These are phyloP conservation scores for Paradendryphiella salina DNA, from an alignment of 2,329 filamentous ascomycete species.

Conservation along the genomic window DNA sequence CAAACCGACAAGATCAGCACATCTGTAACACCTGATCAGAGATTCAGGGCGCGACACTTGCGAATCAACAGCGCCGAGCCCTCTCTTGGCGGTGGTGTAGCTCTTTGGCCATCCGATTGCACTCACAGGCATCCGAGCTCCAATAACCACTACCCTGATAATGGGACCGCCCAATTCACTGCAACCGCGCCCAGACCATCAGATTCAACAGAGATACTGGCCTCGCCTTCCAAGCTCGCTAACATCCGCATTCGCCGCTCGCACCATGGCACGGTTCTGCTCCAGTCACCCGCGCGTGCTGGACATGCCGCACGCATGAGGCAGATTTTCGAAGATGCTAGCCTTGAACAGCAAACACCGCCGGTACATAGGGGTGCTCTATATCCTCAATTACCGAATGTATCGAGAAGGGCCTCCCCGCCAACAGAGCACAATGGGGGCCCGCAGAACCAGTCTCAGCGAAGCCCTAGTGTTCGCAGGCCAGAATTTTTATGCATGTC, in stretches of 20 bases:
- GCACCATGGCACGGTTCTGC: conserved; percentile 20
- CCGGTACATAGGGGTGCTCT: not conserved
- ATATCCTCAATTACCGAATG: conserved; percentile 34
- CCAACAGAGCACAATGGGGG: not conserved
- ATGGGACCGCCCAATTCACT: not conserved
- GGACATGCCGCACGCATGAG: conserved; percentile 36
- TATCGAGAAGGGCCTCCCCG: conserved; percentile 22
- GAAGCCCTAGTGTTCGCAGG: not conserved
- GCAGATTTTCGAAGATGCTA: conserved; percentile 33
- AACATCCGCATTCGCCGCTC: conserved; percentile 34
- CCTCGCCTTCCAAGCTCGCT: conserved; percentile 14
- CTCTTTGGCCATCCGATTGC: conserved; percentile 1
- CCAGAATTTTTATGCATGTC: conserved; percentile 8
- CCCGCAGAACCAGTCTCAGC: not conserved
- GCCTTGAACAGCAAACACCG: conserved; percentile 5
- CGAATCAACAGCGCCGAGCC: not conserved
- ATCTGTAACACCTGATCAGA: conserved; percentile 10
- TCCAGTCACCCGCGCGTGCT: conserved; percentile 37
- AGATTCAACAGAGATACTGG: not conserved
- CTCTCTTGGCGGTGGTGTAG: conserved; percentile 8
- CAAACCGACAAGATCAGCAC: not conserved
- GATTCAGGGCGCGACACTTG: not conserved
- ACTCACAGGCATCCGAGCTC: not conserved
- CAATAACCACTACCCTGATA: not conserved
- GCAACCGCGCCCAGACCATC: not conserved